Conservation (phyloP, 2,329 filamentous ascomycete species). For the Curvularia sp. region DNA sequence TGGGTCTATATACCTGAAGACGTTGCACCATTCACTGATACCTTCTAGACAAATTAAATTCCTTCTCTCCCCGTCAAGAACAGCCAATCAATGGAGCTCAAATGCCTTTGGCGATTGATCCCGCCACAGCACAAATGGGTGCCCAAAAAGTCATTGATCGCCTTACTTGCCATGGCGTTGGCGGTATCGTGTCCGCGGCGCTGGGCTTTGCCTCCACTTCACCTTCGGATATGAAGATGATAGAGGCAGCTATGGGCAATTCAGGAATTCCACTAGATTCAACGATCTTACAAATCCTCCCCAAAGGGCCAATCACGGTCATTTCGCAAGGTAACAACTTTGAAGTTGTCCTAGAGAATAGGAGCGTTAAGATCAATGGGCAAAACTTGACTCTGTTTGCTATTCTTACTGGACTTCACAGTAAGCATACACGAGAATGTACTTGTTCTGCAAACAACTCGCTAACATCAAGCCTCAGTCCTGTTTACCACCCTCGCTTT, state of each 20-base stretch:
- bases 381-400: conserved; percentile 26
- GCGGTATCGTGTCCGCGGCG: conserved; percentile 31
- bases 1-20: conserved; percentile 3
- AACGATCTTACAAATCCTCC: conserved; percentile 24
- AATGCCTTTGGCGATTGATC: conserved; percentile 29
- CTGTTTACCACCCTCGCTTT: conserved; percentile 32
- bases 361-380: conserved; percentile 33
- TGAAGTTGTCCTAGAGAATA: conserved; percentile 27
- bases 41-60: conserved; percentile 18
- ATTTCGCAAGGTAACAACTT: conserved; percentile 37
- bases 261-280: conserved; percentile 25
- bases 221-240: conserved; percentile 19
- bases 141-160: conserved; percentile 28
- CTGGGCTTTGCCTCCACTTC: conserved; percentile 27
- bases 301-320: conserved; percentile 33
- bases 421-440: conserved; percentile 15
- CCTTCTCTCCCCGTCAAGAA: conserved; percentile 22
- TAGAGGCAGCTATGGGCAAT: conserved; percentile 2
- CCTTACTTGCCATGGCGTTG: conserved; percentile 38
- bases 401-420: conserved; percentile 32
- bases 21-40: conserved; percentile 1
- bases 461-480: conserved; percentile 18
- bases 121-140: conserved; percentile 25
- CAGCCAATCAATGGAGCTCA: neutral
- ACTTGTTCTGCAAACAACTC: neutral